Evolutionary conservation across 495 filamentous ascomycete genomes (phyloP).

Genomic region (Talaromyces liani): DNA sequence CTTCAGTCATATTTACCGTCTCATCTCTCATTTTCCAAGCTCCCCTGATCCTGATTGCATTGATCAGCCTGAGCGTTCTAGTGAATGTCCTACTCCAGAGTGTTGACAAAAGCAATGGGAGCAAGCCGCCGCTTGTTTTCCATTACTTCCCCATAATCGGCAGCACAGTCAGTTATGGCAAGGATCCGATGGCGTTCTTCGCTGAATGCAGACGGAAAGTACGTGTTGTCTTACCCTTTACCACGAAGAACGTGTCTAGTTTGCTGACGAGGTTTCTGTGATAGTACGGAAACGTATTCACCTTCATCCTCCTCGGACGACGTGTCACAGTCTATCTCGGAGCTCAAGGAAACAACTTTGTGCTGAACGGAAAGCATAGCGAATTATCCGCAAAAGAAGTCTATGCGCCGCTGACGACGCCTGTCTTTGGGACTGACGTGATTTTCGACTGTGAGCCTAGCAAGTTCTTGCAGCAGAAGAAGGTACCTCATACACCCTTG

Average conservation of each 20-base stretch:
- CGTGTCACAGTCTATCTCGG: conserved; percentile 56
- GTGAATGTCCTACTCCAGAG: conserved; percentile 66
- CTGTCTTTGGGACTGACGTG: conserved; percentile 56
- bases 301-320: conserved; percentile 56
- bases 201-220: conserved; percentile 47
- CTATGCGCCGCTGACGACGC: conserved; percentile 53
- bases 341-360: conserved; percentile 56
- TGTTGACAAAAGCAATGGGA: conserved; percentile 53
- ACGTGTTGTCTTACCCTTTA: conserved; percentile 6
- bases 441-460: conserved; percentile 61
- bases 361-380: conserved; percentile 53
- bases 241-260: not conserved
- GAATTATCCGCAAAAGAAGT: conserved; percentile 60
- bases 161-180: conserved; percentile 57
- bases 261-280: not conserved
- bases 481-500: conserved; percentile 28
- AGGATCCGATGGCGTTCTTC: conserved; percentile 58
- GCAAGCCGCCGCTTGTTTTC: conserved; percentile 57
- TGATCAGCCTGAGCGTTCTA: conserved; percentile 14
- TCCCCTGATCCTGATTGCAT: not conserved
- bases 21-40: not conserved
- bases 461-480: conserved; percentile 66
- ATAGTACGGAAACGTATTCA: conserved; percentile 60
- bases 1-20: not conserved
- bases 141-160: conserved; percentile 58